A percentile compares a stretch with the other conserved stretches of the same genome.
Evolutionary conservation across 2,329 filamentous ascomycete species (phyloP).

Genomic region (Arthroderma sp.): DNA sequence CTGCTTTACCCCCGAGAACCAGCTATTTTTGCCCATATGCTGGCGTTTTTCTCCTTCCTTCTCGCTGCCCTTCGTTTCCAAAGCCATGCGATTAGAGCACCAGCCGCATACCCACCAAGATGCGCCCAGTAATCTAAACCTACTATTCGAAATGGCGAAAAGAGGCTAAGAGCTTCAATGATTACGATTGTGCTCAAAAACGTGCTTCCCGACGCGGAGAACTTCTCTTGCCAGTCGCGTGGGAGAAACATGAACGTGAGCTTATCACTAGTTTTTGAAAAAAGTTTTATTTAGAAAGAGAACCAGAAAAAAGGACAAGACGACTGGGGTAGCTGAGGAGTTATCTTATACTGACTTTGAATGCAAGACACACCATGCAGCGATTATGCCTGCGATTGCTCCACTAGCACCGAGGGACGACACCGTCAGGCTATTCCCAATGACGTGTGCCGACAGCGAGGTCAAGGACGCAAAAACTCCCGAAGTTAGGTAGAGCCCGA

Average conservation of each 20-base stretch:
- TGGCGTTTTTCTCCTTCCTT: slow-evolving; percentile 9
- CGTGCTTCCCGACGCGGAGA: slow-evolving; percentile 29
- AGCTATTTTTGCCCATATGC: too few species aligned
- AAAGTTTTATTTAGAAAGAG: background rate
- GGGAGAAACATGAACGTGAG: slow-evolving; percentile 31
- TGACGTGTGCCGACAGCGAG: slow-evolving; percentile 33
- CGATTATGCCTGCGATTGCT: slow-evolving; percentile 36
- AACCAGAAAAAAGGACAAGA: background rate
- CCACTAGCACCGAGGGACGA: slow-evolving; percentile 41
- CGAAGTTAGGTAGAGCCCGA: slow-evolving; percentile 38
- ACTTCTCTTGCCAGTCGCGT: slow-evolving; percentile 23
- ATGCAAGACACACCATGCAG: slow-evolving; percentile 37
- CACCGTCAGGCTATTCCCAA: slow-evolving; percentile 29
- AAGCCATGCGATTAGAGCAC: slow-evolving; percentile 17
- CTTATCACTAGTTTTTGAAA: slow-evolving; percentile 20
- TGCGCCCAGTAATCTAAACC: slow-evolving; percentile 31
- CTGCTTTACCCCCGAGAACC: too few species aligned
- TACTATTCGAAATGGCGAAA: slow-evolving; percentile 18
- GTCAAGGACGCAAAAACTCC: slow-evolving; percentile 35
- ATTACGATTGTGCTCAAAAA: slow-evolving; percentile 25
- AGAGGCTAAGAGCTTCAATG: slow-evolving; percentile 23
- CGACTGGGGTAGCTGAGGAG: background rate
- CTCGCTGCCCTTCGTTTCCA: slow-evolving; percentile 13
- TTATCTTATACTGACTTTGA: slow-evolving; percentile 23
- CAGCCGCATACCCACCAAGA: slow-evolving; percentile 28